Conservation (phyloP, 495 filamentous ascomycete genomes). For the Elaphomyces granulatus region DNA sequence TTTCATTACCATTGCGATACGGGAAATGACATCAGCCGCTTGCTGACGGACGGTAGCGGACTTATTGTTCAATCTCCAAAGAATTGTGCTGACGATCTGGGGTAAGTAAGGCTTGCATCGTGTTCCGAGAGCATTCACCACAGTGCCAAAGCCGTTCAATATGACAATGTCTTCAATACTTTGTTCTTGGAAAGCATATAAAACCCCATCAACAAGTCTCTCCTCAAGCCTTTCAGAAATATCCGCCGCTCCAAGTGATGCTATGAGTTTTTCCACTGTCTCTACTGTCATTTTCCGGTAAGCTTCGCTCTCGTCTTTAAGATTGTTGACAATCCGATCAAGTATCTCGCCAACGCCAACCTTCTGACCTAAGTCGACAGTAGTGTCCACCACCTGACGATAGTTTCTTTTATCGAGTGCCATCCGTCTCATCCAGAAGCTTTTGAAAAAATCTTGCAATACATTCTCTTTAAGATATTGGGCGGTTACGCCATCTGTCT, state of each 20-base stretch:
- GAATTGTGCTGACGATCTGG: slow-evolving; percentile 89
- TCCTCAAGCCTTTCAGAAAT: slow-evolving; percentile 88
- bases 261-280: slow-evolving; percentile 90
- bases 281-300: slow-evolving; percentile 99
- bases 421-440: slow-evolving; percentile 96
- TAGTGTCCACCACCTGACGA: slow-evolving; percentile 93
- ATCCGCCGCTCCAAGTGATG: slow-evolving; percentile 82
- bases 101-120: slow-evolving; percentile 94
- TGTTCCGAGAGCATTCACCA: slow-evolving; percentile 86
- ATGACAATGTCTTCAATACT: slow-evolving; percentile 92
- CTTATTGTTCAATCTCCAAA: slow-evolving; percentile 98
- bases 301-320: slow-evolving; percentile 96
- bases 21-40: slow-evolving; percentile 89
- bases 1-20: slow-evolving; percentile 97
- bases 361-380: slow-evolving; percentile 93
- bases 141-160: slow-evolving; percentile 97
- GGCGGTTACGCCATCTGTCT: slow-evolving; percentile 87
- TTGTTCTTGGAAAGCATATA: slow-evolving; percentile 96
- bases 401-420: slow-evolving; percentile 95
- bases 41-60: slow-evolving; percentile 91
- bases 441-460: slow-evolving; percentile 92
- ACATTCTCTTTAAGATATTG: slow-evolving; percentile 92
- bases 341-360: slow-evolving; percentile 91
- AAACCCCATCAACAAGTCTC: slow-evolving; percentile 86
- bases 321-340: slow-evolving; percentile 79